These are phyloP conservation scores for Colletotrichum sp. DNA, from an alignment of 2,329 filamentous ascomycete genomes.

Conservation along the genomic window DNA sequence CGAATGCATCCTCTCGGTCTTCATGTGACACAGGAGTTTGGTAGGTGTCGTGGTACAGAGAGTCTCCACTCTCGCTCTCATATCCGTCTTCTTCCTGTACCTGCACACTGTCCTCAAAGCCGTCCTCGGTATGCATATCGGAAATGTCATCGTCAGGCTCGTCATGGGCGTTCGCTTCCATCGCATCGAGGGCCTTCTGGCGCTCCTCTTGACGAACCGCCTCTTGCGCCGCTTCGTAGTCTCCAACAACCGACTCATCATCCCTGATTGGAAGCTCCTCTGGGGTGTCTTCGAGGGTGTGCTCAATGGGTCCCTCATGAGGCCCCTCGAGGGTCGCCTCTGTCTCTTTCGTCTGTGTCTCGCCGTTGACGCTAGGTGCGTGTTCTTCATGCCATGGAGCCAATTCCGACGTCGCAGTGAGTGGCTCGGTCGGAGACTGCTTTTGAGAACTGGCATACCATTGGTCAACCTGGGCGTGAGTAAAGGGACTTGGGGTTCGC, in stretches of 20 bases:
- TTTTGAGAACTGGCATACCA: conserved; percentile 46
- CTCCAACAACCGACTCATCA: conserved; percentile 23
- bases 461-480: conserved; percentile 66
- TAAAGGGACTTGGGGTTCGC: conserved; percentile 80
- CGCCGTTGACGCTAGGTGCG: conserved; percentile 29
- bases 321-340: not conserved
- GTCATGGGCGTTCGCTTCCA: not conserved
- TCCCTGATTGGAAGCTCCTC: not conserved
- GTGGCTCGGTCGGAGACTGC: conserved; percentile 25
- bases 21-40: conserved; percentile 78
- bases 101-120: conserved; percentile 38
- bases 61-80: conserved; percentile 68
- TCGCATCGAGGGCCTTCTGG: conserved; percentile 14
- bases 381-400: conserved; percentile 37
- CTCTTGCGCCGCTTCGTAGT: conserved; percentile 31
- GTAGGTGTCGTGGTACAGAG: conserved; percentile 66
- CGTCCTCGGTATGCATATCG: conserved; percentile 44
- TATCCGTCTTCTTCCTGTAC: conserved; percentile 42
- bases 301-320: not conserved
- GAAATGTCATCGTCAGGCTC: conserved; percentile 36
- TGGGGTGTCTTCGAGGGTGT: not conserved
- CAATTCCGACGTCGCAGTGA: conserved; percentile 16
- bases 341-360: conserved; percentile 21
- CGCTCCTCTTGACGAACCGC: conserved; percentile 27
- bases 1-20: conserved; percentile 92